Percentiles rank a stretch among this genome's conserved stretches.
phyloP scores from a whole-genome alignment of 129 eudicot species.

The Solidago caesia region DNA sequence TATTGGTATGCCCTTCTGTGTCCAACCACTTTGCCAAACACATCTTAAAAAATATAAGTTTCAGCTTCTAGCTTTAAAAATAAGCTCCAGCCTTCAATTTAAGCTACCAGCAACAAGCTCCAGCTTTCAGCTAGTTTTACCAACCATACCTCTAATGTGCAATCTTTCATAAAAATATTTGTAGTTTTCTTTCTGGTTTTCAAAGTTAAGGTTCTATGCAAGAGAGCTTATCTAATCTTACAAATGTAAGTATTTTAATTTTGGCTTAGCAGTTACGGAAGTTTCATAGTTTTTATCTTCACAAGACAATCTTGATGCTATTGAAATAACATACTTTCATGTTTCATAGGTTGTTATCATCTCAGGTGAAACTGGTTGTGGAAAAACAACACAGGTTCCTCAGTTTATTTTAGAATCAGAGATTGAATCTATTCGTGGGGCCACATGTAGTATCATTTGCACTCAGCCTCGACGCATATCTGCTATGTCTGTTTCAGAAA shows the following conservation, averaged over 20 bases:
- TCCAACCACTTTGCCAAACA: too few relatives aligned
- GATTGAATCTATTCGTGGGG: conserved; percentile 66
- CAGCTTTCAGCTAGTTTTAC: too few relatives aligned
- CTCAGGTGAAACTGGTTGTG: conserved; percentile 99
- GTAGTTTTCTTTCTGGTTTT: background rate
- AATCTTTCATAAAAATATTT: too few relatives aligned
- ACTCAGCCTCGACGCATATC: conserved; percentile 98
- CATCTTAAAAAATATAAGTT: too few relatives aligned
- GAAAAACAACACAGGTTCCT: conserved; percentile 98
- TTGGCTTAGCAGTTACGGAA: conserved; percentile 1
- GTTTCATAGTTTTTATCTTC: background rate
- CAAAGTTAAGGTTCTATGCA: background rate
- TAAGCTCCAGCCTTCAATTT: too few relatives aligned
- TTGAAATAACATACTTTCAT: conserved; percentile 9
- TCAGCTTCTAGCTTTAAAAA: too few relatives aligned
- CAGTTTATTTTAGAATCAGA: conserved; percentile 91
- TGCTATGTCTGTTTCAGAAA: conserved; percentile 96
- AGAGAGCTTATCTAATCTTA: background rate
- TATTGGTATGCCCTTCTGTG: too few relatives aligned
- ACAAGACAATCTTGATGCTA: conserved; percentile 15
- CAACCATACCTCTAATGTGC: too few relatives aligned
- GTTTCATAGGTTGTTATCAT: conserved; percentile 73
- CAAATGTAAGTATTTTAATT: background rate
- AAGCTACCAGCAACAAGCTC: too few relatives aligned
- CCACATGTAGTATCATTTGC: conserved; percentile 79